Percentiles rank a stretch among this genome's conserved stretches.
These are phyloP conservation scores for Dittrichia graveolens DNA, from an alignment of 129 eudicot species.

Conservation along the genomic window DNA sequence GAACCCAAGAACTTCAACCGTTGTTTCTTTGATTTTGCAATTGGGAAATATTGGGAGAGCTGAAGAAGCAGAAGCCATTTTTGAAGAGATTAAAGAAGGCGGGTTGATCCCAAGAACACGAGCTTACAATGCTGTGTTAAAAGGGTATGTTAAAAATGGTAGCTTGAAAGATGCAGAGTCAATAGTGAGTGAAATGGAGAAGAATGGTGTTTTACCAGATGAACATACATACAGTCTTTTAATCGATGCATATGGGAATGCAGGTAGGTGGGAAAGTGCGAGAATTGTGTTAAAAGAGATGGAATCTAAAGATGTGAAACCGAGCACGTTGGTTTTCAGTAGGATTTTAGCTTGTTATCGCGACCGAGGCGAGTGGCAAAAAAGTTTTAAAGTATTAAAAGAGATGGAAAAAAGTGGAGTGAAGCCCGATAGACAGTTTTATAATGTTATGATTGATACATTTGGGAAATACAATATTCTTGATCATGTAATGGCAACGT, in stretches of 20 bases:
- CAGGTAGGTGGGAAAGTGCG: conserved; percentile 95
- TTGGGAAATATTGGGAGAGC: conserved; percentile 74
- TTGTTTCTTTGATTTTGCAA: conserved; percentile 58
- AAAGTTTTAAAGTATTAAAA: conserved; percentile 79
- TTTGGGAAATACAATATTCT: conserved; percentile 90
- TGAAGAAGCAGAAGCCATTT: conserved; percentile 87
- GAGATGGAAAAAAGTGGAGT: conserved; percentile 88
- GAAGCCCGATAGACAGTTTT: conserved; percentile 74
- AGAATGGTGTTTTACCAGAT: conserved; percentile 74
- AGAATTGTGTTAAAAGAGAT: conserved; percentile 87
- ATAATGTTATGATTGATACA: conserved; percentile 89
- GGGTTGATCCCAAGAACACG: conserved; percentile 73
- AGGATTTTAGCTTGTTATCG: conserved; percentile 78
- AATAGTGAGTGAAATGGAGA: conserved; percentile 83
- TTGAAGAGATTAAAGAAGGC: conserved; percentile 90
- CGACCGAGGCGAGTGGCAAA: conserved; percentile 91
- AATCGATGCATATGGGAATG: conserved; percentile 88
- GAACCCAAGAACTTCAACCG: conserved; percentile 66
- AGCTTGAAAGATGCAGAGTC: conserved; percentile 77
- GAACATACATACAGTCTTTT: conserved; percentile 79
- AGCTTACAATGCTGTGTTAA: conserved; percentile 88
- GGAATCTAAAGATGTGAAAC: conserved; percentile 71
- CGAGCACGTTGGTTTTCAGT: conserved; percentile 72
- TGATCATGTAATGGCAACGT: conserved; percentile 77
- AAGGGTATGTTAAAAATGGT: conserved; percentile 70